phyloP scores from a whole-genome alignment of 73 alveolate species.

The Paramecium primaurelia region DNA sequence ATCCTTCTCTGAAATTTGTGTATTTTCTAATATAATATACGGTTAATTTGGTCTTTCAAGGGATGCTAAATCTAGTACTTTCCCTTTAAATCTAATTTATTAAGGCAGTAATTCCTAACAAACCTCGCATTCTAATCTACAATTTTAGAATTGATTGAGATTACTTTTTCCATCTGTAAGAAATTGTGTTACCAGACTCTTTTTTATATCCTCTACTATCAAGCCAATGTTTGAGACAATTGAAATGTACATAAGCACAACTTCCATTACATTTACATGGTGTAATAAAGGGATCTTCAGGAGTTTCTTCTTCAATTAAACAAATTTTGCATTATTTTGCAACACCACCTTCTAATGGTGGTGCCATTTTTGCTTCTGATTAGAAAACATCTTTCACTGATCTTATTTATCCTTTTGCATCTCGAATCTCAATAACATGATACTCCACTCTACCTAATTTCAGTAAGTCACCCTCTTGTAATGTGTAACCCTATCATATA shows the following conservation, averaged over 20 bases:
- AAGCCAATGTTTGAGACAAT: conserved; percentile 79
- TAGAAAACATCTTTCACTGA: conserved; percentile 33
- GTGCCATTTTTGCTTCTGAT: not conserved
- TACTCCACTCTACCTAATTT: conserved; percentile 81
- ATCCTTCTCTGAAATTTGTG: conserved; percentile 61
- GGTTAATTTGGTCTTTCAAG: conserved; percentile 73
- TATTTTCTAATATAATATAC: conserved; percentile 72
- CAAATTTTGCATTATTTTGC: conserved; percentile 62
- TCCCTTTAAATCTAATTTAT: conserved; percentile 62
- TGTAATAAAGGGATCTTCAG: conserved; percentile 70
- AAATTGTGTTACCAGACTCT: conserved; percentile 54
- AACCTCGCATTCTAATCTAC: conserved; percentile 76
- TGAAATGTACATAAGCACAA: conserved; percentile 74
- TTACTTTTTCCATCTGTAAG: conserved; percentile 68
- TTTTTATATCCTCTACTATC: conserved; percentile 62
- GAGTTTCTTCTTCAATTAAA: conserved; percentile 63
- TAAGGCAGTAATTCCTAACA: conserved; percentile 85
- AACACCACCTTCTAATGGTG: conserved; percentile 1
- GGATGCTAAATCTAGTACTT: conserved; percentile 67
- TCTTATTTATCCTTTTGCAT: conserved; percentile 5
- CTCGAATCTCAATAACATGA: conserved; percentile 70
- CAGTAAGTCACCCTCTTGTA: conserved; percentile 68
- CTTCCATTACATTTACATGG: conserved; percentile 85
- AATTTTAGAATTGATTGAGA: not conserved
- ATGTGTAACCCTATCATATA: conserved; percentile 60